A percentile compares a stretch with the other conserved stretches of the same genome.
These are phyloP conservation scores for Potentilla sterilis DNA, from an alignment of 306 rosid genomes.

Conservation along the genomic window DNA sequence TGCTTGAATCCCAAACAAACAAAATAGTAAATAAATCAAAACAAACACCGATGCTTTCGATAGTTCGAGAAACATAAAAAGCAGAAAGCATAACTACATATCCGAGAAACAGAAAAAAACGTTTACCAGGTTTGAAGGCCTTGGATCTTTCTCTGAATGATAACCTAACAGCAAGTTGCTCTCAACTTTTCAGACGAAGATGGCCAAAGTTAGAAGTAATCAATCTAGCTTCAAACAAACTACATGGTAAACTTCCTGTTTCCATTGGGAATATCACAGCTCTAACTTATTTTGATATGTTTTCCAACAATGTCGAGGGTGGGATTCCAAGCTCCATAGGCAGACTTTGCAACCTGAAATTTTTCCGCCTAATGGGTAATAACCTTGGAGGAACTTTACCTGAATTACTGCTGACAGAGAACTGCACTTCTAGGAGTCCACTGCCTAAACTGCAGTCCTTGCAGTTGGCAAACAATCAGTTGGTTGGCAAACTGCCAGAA, in stretches of 20 bases:
- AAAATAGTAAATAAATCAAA: too few relatives aligned
- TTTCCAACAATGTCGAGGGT: constrained; percentile 16
- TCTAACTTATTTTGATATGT: constrained; percentile 31
- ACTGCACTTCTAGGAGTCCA: too few relatives aligned
- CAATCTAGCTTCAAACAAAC: constrained; percentile 6
- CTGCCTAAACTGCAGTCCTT: too few relatives aligned
- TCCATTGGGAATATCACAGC: constrained; percentile 43
- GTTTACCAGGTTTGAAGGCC: constrained; percentile 29
- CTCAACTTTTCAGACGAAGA: constrained; percentile 35
- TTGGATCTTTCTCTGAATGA: constrained; percentile 15
- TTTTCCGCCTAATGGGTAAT: too few relatives aligned
- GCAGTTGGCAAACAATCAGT: too few relatives aligned
- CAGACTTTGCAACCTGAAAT: constrained; percentile 23
- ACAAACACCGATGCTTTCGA: too few relatives aligned
- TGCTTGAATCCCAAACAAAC: background rate
- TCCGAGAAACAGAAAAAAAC: background rate
- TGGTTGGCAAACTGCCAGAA: too few relatives aligned
- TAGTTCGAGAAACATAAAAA: too few relatives aligned
- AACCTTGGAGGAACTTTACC: too few relatives aligned
- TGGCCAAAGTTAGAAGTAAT: constrained; percentile 36
- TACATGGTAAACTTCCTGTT: constrained; percentile 40
- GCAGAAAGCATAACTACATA: too few relatives aligned
- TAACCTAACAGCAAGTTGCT: constrained; percentile 38
- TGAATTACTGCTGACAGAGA: too few relatives aligned
- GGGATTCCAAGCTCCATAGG: constrained; percentile 39